phyloP scores from a whole-genome alignment of 202 grass and related monocot species.

The Miscanthus sacchariflorus region DNA sequence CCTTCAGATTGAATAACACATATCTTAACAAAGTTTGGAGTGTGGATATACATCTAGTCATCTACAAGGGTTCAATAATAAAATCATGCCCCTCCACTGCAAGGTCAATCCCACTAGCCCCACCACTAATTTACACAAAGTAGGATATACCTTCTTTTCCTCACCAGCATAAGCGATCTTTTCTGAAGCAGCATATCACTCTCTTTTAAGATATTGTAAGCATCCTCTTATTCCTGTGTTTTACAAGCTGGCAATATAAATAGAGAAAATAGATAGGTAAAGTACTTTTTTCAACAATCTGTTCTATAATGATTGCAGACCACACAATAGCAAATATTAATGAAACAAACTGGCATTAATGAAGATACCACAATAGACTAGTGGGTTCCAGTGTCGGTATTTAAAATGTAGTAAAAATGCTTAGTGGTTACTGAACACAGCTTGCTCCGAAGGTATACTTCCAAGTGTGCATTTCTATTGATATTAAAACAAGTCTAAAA shows the following conservation, averaged over 20 bases:
- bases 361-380: neutral
- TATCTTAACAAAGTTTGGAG: constrained; percentile 54
- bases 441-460: neutral
- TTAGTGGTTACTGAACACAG: neutral
- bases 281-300: constrained; percentile 10
- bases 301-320: constrained; percentile 25
- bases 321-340: constrained; percentile 32
- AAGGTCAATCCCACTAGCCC: constrained; percentile 71
- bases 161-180: constrained; percentile 50
- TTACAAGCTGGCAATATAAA: constrained; percentile 8
- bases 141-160: constrained; percentile 60
- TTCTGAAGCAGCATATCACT: constrained; percentile 61
- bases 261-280: constrained; percentile 24
- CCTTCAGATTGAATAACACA: constrained; percentile 54
- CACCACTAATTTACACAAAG: constrained; percentile 74
- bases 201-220: constrained; percentile 64
- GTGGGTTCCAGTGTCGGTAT: neutral
- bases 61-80: constrained; percentile 57
- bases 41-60: constrained; percentile 47
- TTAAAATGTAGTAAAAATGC: constrained; percentile 17
- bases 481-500: constrained; percentile 17
- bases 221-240: constrained; percentile 71
- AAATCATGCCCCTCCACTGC: constrained; percentile 72
- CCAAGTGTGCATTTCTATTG: neutral
- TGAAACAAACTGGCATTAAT: neutral